Evolutionary conservation across 768 basidiomycete species (phyloP), one percentile per base, ranked within the genome.

Genomic region (Asterophora lycoperdoides): DNA sequence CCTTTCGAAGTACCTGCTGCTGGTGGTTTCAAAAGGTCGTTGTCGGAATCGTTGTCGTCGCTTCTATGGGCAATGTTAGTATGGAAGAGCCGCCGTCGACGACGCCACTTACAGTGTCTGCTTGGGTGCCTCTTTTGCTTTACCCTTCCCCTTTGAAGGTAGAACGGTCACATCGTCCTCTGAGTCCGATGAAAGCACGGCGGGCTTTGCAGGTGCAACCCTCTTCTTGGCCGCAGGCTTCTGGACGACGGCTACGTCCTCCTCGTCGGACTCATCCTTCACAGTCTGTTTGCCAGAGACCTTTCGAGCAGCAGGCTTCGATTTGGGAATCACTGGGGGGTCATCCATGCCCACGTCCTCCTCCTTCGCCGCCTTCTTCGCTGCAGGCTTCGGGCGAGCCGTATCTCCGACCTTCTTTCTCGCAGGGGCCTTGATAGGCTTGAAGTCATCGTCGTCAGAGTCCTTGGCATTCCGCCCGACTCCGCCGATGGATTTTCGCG

Each of bases 401-500:
- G 60, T 45, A 36, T 59, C 55, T 41, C 51, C 64, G 17, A 64
- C 60, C 49, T 76, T 78, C 44, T 71, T 72, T 55, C 72, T 76
- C 39, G 60, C 61, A 13, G 66, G 56, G 5, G 73, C 70, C 56
- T 77, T 76, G 58, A 75, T 68, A 19, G 75, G 74, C 55, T 69
- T 68, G 52, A 77, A 79, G 43, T 78, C 74, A 37, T 76, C 73
- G 11, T 71, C 67, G 40, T 71, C 71, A 8, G 69, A 67, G 15
- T 56, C 65, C 11, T 61, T 57, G 23, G 23, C 23, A 23, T 23
- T 23, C 23, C 23, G 23, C 5, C 62, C 47, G 15, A 8, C 55
- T 10, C 60, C 63, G 6, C 71, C 74, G 49, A 74, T 71, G 14
- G 77, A 77, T 58, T 78, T 77, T 50, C 76, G 73, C 26, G 77